phyloP scores from a whole-genome alignment of 1,284 basidiomycete genomes.

The Pseudozyma sp. region DNA sequence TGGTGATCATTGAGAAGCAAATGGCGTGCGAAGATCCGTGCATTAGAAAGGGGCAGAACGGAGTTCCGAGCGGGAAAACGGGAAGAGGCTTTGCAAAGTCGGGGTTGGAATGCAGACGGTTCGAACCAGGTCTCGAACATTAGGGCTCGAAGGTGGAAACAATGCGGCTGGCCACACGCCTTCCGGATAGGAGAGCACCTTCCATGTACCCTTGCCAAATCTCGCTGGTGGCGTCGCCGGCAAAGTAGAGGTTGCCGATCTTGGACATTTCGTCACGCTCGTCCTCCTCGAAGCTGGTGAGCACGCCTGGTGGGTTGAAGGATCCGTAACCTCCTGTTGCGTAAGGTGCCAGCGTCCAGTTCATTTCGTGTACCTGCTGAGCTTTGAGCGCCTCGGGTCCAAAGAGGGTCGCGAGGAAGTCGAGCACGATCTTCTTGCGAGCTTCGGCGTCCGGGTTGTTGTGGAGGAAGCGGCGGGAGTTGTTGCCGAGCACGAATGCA shows the following conservation, averaged over 20 bases:
- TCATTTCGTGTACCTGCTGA: conserved; percentile 34
- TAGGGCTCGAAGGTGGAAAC: conserved; percentile 27
- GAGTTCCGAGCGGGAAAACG: neutral
- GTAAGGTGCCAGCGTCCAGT: conserved; percentile 38
- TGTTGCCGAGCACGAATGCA: conserved; percentile 44
- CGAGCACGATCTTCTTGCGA: conserved; percentile 27
- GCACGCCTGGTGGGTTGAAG: conserved; percentile 41
- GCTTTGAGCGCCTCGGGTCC: conserved; percentile 27
- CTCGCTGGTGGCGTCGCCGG: conserved; percentile 42
- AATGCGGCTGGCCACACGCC: conserved; percentile 28
- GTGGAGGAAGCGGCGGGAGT: conserved; percentile 37
- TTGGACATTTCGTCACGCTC: conserved; percentile 34
- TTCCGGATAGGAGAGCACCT: conserved; percentile 39
- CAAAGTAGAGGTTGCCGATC: conserved; percentile 40
- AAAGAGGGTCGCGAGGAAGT: conserved; percentile 25
- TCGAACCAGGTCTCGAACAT: too few relatives aligned
- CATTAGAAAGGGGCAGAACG: neutral
- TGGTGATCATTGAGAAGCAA: too few relatives aligned
- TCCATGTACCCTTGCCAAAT: conserved; percentile 52
- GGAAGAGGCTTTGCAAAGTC: too few relatives aligned
- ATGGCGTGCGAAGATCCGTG: too few relatives aligned
- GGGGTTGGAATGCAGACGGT: too few relatives aligned
- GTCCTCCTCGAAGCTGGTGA: conserved; percentile 41
- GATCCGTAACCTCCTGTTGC: conserved; percentile 44
- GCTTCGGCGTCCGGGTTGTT: conserved; percentile 19